Base-by-base conservation (phyloP, 2,329 filamentous ascomycete species). In the Alternaria triticina region DNA sequence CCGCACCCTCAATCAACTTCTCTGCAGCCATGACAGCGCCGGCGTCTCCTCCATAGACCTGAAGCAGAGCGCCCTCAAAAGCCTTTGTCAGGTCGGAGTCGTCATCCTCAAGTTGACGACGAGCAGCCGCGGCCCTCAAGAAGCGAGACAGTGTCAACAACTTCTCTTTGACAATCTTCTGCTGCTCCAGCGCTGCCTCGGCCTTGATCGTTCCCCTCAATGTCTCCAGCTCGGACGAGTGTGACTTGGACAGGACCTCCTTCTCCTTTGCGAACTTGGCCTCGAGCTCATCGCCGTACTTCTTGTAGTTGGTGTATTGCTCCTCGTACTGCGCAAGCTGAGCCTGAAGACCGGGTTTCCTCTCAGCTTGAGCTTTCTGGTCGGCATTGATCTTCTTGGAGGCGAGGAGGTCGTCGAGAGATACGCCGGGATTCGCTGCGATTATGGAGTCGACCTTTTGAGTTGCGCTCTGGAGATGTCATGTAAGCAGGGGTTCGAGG, bases 41-140 rank as follows among this genome's bases (percentile, higher is more conserved):
- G 67, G 91, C 87, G 73, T 95, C 91, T 50, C 92, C 93, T 49
- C 89, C 88, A 80, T 96, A 96, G 30, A 96, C 90, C 64, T 90
- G 86, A 50, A 94, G 84, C 61, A 96, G 84, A 33, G 93, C 89
- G 56, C 92, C 92, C 81, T 96, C 92, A 63, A 96, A 89, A 36
- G 92, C 93, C 80, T 89, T 89, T 80, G 90, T 93, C 82, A 95
- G 91, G 61, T 94, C 91, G 6, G 87, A 85, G 70, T 91, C 86
- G 67, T 91, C 85, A 64, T 89, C 91, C 75, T 92, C 90, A 20
- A 88, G 86, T 71, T 91, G 87, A 69, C 92, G 89, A 78, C 87
- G 86, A 71, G 91, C 89, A 61, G 92, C 92, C 63, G 92, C 92
- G 40, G 94, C 86, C 69, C 91, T 89, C 68, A 96, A 83, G 83